Evolutionary conservation across 768 basidiomycete species (phyloP), one percentile per base, ranked within the genome.

Genomic region (Cystobasidium ongulense): DNA sequence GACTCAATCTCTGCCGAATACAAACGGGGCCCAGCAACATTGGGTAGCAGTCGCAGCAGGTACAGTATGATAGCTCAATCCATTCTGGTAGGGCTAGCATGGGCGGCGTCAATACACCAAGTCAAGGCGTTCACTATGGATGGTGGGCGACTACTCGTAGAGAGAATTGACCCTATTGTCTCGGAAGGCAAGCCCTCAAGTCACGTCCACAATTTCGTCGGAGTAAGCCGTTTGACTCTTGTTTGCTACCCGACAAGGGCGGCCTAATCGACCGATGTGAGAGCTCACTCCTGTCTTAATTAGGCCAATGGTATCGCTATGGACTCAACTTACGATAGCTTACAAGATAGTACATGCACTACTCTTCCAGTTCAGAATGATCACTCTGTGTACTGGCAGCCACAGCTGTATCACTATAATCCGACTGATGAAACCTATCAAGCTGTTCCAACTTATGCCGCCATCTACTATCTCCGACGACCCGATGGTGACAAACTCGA

Each of bases 371-470:
- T 82, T 38, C 75, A 75, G 10, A 78, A 80, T 62, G 82, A 83
- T 77, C 78, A 80, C 77, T 80, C 79, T 39, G 79, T 79, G 74
- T 83, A 82, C 76, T 82, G 82, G 82, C 72, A 50, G 18, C 61
- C 61, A 29, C 57, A 53, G 36, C 76, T 82, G 29, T 81, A 81
- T 77, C 80, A 81, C 77, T 81, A 81, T 75, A 70, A 80, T 62
- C 77, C 80, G 31, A 39, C 63, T n/a, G 78, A 77, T 66, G 23
- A 76, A 66, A 72, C 79, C 50, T 81, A 78, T 77, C 57, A 76
- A 39, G 75, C 78, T 43, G 80, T 82, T 74, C 76, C 79, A 11
- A 78, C 76, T 7, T 62, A 77, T 79, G 25, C 64, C 23, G 54
- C 63, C 57, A 36, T 71, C 23, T 81, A 83, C 74, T 82, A 81